Percentiles rank a stretch among this genome's conserved stretches.
These are phyloP conservation scores for Cytospora schulzeri DNA, from an alignment of 2,329 filamentous ascomycete genomes.

Conservation along the genomic window DNA sequence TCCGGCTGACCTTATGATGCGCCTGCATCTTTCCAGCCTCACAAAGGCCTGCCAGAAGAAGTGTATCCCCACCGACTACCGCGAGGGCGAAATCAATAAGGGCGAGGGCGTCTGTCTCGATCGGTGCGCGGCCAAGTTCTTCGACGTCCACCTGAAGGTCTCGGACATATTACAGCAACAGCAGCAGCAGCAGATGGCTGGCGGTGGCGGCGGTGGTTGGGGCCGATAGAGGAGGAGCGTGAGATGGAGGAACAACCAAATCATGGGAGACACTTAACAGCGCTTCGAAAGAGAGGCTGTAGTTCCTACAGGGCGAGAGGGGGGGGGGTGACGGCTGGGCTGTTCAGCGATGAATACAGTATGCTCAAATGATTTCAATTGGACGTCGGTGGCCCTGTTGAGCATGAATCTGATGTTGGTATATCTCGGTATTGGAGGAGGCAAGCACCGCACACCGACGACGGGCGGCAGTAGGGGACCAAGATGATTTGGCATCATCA, in stretches of 20 bases:
- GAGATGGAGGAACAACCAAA: background rate
- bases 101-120: conserved; percentile 98
- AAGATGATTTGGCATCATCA: background rate
- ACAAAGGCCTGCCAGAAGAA: conserved; percentile 89
- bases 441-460: background rate
- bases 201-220: conserved; percentile 48
- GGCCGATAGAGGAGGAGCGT: conserved; percentile 21
- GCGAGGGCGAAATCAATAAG: conserved; percentile 96
- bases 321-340: too few relatives aligned
- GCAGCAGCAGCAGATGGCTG: conserved; percentile 66
- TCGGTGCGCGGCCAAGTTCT: conserved; percentile 96
- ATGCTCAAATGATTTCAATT: background rate
- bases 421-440: background rate
- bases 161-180: conserved; percentile 95
- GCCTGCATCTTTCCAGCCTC: conserved; percentile 56
- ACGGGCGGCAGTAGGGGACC: background rate
- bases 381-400: background rate
- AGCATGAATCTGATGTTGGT: background rate
- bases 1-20: background rate
- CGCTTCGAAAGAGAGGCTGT: background rate
- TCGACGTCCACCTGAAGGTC: conserved; percentile 97
- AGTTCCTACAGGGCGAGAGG: background rate
- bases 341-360: background rate
- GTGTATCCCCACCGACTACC: conserved; percentile 90
- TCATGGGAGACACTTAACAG: background rate